Conservation (phyloP, 2,329 filamentous ascomycete genomes). For the Atkinsonella hypoxylon region DNA sequence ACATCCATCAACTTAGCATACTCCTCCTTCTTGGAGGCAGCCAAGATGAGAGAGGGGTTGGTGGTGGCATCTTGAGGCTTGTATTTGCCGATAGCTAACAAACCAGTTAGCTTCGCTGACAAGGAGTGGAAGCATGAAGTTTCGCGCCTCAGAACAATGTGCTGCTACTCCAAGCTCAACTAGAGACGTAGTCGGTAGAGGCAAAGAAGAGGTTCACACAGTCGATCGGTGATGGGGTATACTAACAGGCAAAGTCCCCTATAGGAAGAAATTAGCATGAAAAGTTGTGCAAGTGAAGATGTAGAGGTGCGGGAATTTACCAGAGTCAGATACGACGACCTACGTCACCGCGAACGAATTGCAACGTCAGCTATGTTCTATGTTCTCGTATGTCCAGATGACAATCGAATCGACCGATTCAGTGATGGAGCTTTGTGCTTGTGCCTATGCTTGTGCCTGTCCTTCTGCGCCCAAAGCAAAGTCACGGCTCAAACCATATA, state of each 20-base stretch:
- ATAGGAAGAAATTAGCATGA: conserved; percentile 19
- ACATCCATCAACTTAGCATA: conserved; percentile 86
- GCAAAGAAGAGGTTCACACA: neutral
- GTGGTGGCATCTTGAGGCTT: conserved; percentile 99
- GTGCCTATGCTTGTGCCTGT: too few relatives aligned
- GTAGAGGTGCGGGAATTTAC: conserved; percentile 40
- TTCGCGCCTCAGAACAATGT: too few relatives aligned
- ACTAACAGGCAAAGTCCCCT: conserved; percentile 72
- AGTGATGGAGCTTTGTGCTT: neutral
- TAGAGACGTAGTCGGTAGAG: too few relatives aligned
- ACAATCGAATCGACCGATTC: neutral
- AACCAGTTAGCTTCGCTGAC: conserved; percentile 16
- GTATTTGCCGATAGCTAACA: conserved; percentile 90
- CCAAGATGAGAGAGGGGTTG: conserved; percentile 97
- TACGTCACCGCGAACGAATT: conserved; percentile 24
- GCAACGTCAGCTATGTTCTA: conserved; percentile 13
- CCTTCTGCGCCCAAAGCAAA: neutral
- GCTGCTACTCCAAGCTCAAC: too few relatives aligned
- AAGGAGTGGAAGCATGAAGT: neutral
- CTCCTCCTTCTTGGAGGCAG: conserved; percentile 94
- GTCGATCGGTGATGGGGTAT: conserved; percentile 2
- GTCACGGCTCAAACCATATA: neutral
- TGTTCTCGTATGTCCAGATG: neutral
- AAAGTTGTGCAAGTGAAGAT: neutral
- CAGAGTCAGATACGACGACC: conserved; percentile 96